A percentile compares a stretch with the other conserved stretches of the same genome.
phyloP scores from a whole-genome alignment of 495 filamentous ascomycete species.

The Penicillium parvum region DNA sequence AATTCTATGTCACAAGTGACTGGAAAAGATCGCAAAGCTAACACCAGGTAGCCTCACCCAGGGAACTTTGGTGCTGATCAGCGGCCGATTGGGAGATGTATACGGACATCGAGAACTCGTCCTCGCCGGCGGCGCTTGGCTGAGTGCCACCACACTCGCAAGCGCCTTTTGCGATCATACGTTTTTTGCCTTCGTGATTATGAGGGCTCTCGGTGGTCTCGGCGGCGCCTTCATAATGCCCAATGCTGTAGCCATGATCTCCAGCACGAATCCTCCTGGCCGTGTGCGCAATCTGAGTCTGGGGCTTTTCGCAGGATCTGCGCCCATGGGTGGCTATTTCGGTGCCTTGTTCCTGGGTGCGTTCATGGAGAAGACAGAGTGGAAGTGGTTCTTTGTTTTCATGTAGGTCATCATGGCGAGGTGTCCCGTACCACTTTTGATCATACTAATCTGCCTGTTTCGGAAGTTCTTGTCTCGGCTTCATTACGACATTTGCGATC shows the following conservation, averaged over 20 bases:
- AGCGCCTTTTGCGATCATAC: slow-evolving; percentile 38
- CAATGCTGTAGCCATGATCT: slow-evolving; percentile 46
- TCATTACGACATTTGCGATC: slow-evolving; percentile 22
- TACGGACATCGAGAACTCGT: slow-evolving; percentile 47
- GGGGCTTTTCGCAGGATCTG: slow-evolving; percentile 48
- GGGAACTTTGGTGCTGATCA: slow-evolving; percentile 46
- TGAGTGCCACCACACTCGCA: slow-evolving; percentile 32
- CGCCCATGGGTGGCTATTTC: slow-evolving; percentile 43
- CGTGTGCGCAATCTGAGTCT: slow-evolving; percentile 43
- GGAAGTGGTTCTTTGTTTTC: slow-evolving; percentile 50
- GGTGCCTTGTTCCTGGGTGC: slow-evolving; percentile 42
- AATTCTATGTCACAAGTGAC: no score
- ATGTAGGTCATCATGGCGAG: slow-evolving; percentile 26
- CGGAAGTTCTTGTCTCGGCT: slow-evolving; percentile 31
- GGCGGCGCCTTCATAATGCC: slow-evolving; percentile 45
- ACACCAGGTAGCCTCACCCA: slow-evolving; percentile 34
- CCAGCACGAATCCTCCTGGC: slow-evolving; percentile 42
- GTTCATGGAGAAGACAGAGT: slow-evolving; percentile 38
- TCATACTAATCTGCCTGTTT: not conserved
- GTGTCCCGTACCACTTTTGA: not conserved
- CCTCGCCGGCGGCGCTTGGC: slow-evolving; percentile 34
- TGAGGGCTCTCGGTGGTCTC: slow-evolving; percentile 40
- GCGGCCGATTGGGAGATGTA: slow-evolving; percentile 47
- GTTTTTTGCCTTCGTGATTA: slow-evolving; percentile 36
- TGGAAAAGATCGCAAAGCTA: not conserved